A percentile compares a stretch with the other conserved stretches of the same genome.
phyloP scores from a whole-genome alignment of 106 monocot species.

The Vanilla planifolia region DNA sequence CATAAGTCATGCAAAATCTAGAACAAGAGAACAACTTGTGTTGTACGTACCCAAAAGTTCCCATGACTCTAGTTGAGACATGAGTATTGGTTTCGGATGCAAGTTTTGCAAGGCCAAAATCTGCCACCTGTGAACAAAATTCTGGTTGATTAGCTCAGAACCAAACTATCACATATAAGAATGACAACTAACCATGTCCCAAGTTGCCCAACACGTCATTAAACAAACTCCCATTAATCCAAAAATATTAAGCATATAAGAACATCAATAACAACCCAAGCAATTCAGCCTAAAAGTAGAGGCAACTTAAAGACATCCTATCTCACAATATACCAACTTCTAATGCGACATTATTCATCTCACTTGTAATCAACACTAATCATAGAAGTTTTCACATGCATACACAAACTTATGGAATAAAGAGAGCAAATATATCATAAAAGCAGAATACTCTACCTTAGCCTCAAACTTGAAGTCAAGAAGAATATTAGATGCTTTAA shows the following conservation, averaged over 20 bases:
- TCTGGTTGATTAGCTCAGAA: background rate
- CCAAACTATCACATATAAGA: no score
- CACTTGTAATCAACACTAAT: no score
- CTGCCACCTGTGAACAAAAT: conserved; percentile 54
- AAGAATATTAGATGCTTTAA: conserved; percentile 79
- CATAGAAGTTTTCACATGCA: no score
- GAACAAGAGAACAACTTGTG: no score
- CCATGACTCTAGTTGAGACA: conserved; percentile 78
- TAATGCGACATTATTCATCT: no score
- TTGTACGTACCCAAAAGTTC: conserved; percentile 45
- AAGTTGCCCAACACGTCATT: background rate
- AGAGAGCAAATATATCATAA: background rate
- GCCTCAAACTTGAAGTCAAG: conserved; percentile 77
- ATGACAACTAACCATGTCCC: no score
- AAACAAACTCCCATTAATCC: no score
- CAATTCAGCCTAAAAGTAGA: no score
- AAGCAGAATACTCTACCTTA: conserved; percentile 27
- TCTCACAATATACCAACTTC: no score
- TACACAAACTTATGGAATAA: background rate
- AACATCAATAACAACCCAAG: background rate
- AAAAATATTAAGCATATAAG: background rate
- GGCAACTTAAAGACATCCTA: no score
- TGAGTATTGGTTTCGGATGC: conserved; percentile 56
- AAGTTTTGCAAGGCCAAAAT: conserved; percentile 76
- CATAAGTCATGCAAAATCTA: no score